Percentiles rank a stretch among this genome's conserved stretches.
Conservation (phyloP, 345 rosid genomes). For the Sisymbrium irio region DNA sequence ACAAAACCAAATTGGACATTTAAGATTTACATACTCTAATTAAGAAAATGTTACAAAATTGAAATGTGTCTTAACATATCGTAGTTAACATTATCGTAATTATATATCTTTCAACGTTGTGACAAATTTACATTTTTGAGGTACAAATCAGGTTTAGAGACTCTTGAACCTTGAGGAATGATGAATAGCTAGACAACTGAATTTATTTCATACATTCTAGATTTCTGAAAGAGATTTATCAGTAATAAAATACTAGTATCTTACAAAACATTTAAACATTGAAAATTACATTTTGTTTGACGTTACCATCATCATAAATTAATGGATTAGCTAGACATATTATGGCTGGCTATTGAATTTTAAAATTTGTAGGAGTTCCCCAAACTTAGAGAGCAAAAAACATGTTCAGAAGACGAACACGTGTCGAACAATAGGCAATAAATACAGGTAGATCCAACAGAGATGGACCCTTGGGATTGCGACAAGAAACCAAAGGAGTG, state of each 20-base stretch:
- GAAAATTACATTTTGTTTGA: not conserved
- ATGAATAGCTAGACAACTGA: not conserved
- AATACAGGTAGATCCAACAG: slow-evolving; percentile 25
- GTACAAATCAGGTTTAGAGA: not conserved
- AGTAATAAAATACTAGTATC: not conserved
- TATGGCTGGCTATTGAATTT: not conserved
- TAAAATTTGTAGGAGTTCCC: not conserved
- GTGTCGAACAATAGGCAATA: slow-evolving; percentile 18
- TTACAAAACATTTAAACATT: not conserved
- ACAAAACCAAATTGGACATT: not conserved
- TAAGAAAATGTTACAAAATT: not conserved
- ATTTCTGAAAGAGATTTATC: not conserved
- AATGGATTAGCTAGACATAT: not conserved
- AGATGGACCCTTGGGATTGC: slow-evolving; percentile 26
- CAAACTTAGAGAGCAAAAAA: slow-evolving; percentile 7
- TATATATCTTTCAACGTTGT: not conserved
- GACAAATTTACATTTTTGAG: not conserved
- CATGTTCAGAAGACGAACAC: slow-evolving; percentile 13
- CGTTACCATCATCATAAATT: not conserved
- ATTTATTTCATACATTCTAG: not conserved
- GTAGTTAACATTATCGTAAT: not conserved
- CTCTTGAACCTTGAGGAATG: not conserved
- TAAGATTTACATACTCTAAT: not conserved
- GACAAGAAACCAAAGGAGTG: slow-evolving; percentile 20
- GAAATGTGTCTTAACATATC: not conserved